Percentiles rank a stretch among this genome's conserved stretches.
Conservation (phyloP, 2,329 filamentous ascomycete species). For the Purpureocillium lavendulum region DNA sequence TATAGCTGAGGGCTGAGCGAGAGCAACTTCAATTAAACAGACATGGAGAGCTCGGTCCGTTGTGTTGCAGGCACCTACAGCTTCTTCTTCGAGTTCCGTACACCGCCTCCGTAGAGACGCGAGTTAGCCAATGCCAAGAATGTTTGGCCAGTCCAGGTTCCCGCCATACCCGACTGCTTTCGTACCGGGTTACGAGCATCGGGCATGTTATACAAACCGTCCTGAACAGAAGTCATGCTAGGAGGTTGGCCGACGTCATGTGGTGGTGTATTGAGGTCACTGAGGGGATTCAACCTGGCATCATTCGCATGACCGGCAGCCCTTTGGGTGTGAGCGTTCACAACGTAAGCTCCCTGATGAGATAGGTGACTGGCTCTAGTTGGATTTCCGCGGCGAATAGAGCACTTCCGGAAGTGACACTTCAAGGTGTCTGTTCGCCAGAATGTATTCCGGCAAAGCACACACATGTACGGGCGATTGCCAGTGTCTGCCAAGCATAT, state of each 20-base stretch:
- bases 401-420: slow-evolving; percentile 98
- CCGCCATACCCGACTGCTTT: no score
- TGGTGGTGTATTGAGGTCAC: slow-evolving; percentile 50
- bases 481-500: slow-evolving; percentile 66
- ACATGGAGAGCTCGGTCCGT: no score
- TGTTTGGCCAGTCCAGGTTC: no score
- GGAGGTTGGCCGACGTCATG: slow-evolving; percentile 50
- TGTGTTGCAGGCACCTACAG: no score
- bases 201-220: slow-evolving; percentile 51
- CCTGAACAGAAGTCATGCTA: slow-evolving; percentile 45
- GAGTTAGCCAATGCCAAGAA: no score
- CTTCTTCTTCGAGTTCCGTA: no score
- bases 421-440: slow-evolving; percentile 97
- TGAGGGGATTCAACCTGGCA: slow-evolving; percentile 50
- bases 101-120: no score
- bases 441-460: slow-evolving; percentile 95
- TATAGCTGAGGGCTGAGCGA: no score
- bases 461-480: slow-evolving; percentile 96
- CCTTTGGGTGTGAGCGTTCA: slow-evolving; percentile 55
- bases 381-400: slow-evolving; percentile 89
- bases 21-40: no score
- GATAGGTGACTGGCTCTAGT: slow-evolving; percentile 91
- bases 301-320: slow-evolving; percentile 41
- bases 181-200: slow-evolving; percentile 54
- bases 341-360: slow-evolving; percentile 82